Evolutionary conservation across 2,329 filamentous ascomycete species (phyloP).

Genomic region (Lachnellula willkommii): DNA sequence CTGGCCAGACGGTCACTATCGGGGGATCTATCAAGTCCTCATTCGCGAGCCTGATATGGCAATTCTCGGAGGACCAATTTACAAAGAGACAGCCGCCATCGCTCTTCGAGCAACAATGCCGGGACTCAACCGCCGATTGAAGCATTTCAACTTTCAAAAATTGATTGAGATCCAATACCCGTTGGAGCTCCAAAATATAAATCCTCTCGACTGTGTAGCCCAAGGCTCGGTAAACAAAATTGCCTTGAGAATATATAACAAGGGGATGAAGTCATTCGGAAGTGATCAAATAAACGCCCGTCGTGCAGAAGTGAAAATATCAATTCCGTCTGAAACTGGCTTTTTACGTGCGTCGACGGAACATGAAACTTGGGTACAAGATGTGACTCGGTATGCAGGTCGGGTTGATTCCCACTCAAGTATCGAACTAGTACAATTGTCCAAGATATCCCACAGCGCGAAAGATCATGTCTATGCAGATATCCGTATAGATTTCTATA

Average conservation of each 20-base stretch:
- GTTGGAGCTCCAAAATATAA: background rate
- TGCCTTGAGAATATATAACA: constrained; percentile 2
- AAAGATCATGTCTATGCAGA: constrained; percentile 1
- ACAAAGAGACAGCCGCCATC: background rate
- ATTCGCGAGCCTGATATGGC: constrained; percentile 1
- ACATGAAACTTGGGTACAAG: background rate
- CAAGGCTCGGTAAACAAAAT: constrained; percentile 8
- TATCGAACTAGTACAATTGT: background rate
- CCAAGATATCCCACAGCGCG: constrained; percentile 3
- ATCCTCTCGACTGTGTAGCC: constrained; percentile 4
- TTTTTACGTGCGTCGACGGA: background rate
- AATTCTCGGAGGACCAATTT: background rate
- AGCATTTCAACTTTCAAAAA: constrained; percentile 1
- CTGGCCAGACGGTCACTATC: constrained; percentile 4
- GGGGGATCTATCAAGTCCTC: constrained; percentile 3
- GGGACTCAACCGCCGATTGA: constrained; percentile 3
- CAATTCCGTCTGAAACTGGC: background rate
- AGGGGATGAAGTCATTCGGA: constrained; percentile 3
- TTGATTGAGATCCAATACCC: constrained; percentile 3
- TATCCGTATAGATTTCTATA: constrained; percentile 2
- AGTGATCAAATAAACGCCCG: background rate
- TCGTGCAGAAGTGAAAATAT: background rate
- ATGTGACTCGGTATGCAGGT: background rate
- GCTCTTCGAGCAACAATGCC: constrained; percentile 4
- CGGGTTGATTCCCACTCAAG: background rate